phyloP scores from a whole-genome alignment of 192 early-diverging fungal species.

The Coemansia asiatica region DNA sequence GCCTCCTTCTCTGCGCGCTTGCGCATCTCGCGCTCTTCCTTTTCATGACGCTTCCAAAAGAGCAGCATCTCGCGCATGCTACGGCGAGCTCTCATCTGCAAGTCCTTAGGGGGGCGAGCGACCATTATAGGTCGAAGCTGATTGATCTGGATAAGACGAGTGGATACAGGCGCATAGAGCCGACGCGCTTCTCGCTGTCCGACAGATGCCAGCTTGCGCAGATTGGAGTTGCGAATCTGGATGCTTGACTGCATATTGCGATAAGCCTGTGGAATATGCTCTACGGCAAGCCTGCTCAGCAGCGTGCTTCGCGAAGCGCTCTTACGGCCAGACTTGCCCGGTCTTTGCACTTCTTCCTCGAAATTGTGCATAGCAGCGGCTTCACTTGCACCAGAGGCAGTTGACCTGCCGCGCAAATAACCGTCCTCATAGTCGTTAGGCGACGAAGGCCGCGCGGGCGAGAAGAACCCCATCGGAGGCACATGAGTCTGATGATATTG shows the following conservation, averaged over 20 bases:
- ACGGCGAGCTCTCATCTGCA: slow-evolving; percentile 62
- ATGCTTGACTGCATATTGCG: slow-evolving; percentile 42
- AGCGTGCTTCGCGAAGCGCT: slow-evolving; percentile 10
- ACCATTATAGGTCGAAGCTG: slow-evolving; percentile 29
- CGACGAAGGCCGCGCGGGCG: slow-evolving; percentile 26
- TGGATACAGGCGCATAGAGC: slow-evolving; percentile 30
- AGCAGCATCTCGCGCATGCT: slow-evolving; percentile 77
- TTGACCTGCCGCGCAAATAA: slow-evolving; percentile 25
- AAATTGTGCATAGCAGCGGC: slow-evolving; percentile 13
- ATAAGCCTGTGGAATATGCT: slow-evolving; percentile 48
- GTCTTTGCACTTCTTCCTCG: slow-evolving; percentile 14
- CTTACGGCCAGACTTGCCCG: background rate
- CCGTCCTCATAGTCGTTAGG: slow-evolving; percentile 21
- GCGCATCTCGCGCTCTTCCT: slow-evolving; percentile 83
- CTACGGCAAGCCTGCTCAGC: slow-evolving; percentile 29
- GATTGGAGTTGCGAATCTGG: slow-evolving; percentile 57
- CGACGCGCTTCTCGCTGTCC: slow-evolving; percentile 74
- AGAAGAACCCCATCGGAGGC: slow-evolving; percentile 50
- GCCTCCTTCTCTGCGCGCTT: slow-evolving; percentile 89
- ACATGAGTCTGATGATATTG: slow-evolving; percentile 17
- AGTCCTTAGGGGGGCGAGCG: slow-evolving; percentile 58
- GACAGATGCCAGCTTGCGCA: slow-evolving; percentile 68
- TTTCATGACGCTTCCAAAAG: slow-evolving; percentile 91
- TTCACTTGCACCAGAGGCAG: slow-evolving; percentile 29
- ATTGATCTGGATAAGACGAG: slow-evolving; percentile 22